Evolutionary conservation across 331 rosid species (phyloP).

Genomic region (Dryas integrifolia): DNA sequence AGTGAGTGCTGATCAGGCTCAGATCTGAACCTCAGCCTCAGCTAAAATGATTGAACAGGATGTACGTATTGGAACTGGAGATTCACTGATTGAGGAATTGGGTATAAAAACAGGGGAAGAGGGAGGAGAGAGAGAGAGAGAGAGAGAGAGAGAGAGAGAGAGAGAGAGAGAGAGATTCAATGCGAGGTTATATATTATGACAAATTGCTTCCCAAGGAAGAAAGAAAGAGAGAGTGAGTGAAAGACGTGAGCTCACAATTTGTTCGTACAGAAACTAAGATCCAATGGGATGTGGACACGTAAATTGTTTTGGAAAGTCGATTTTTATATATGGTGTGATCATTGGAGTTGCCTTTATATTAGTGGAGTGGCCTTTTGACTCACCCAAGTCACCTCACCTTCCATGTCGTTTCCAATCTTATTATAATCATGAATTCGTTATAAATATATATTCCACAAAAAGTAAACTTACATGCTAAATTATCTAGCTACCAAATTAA

Average conservation of each 20-base stretch:
- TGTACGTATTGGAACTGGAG: background rate
- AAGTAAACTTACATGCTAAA: background rate
- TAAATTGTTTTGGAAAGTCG: background rate
- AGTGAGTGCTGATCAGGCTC: background rate
- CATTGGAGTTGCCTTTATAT: slow-evolving; percentile 17
- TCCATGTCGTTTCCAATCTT: too few relatives aligned
- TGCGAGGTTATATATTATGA: background rate
- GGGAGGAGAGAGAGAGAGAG: background rate
- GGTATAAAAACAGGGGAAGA: background rate
- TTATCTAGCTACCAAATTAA: too few relatives aligned
- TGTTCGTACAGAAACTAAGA: background rate
- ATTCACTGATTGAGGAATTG: background rate
- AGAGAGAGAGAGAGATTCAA: background rate
- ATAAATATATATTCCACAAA: background rate
- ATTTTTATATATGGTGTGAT: slow-evolving; percentile 13
- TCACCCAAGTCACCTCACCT: slow-evolving; percentile 28
- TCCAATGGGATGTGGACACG: slow-evolving; percentile 26
- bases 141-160: background rate
- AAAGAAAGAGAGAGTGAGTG: background rate
- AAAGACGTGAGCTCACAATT: slow-evolving; percentile 4
- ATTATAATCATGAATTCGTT: too few relatives aligned
- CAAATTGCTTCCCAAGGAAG: slow-evolving; percentile 10
- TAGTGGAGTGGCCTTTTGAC: slow-evolving; percentile 7
- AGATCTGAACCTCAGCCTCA: background rate
- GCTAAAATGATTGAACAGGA: slow-evolving; percentile 10